phyloP scores from a whole-genome alignment of 441 rosid genomes.

The Euphorbia schlechtendalii region DNA sequence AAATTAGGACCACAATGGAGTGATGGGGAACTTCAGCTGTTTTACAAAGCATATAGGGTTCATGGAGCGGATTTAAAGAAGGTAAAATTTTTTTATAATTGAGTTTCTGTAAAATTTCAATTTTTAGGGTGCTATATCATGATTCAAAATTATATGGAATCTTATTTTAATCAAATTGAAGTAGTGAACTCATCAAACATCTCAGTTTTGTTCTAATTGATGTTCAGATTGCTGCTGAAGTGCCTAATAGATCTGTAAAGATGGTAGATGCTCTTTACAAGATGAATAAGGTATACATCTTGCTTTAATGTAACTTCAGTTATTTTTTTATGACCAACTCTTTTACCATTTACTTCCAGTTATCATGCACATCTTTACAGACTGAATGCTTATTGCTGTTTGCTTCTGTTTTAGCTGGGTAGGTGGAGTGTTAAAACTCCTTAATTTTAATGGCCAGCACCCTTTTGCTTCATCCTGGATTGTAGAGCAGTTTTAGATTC shows the following conservation, averaged over 20 bases:
- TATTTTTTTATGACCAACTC: background rate
- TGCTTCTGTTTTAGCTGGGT: conserved; percentile 3
- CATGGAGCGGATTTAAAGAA: conserved; percentile 79
- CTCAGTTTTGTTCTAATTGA: conserved; percentile 4
- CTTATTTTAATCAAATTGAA: background rate
- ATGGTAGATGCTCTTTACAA: conserved; percentile 83
- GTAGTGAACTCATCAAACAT: background rate
- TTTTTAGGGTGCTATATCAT: no score
- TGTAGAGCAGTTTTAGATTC: background rate
- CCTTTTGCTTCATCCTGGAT: conserved; percentile 6
- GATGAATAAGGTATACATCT: conserved; percentile 63
- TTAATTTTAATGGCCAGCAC: conserved; percentile 4
- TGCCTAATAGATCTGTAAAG: conserved; percentile 64
- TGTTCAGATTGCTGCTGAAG: conserved; percentile 63
- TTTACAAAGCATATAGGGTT: conserved; percentile 71
- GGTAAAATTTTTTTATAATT: conserved; percentile 31
- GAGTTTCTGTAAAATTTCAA: no score
- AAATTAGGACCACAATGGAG: conserved; percentile 89
- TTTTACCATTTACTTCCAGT: background rate
- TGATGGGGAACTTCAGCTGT: conserved; percentile 65
- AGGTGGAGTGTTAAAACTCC: background rate
- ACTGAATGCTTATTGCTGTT: background rate
- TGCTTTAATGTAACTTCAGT: background rate
- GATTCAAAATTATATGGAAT: no score
- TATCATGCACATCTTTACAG: background rate